Conservation (phyloP, 495 filamentous ascomycete species). For the Neurospora hispaniola region DNA sequence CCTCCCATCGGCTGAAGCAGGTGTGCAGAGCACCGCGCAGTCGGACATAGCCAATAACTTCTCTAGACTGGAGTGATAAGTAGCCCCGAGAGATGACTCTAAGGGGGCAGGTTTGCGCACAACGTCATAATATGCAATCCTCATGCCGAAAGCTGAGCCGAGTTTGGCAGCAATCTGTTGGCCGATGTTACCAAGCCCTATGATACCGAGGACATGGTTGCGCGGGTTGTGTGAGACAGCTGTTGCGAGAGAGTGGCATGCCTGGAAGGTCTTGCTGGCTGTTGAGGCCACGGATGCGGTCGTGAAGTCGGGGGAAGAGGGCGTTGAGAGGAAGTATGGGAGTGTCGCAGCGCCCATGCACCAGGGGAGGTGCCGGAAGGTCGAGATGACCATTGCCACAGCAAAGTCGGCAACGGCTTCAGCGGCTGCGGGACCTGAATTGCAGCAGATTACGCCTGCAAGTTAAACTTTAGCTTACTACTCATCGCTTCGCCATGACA, state of each 20-base stretch:
- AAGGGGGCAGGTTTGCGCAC: constrained; percentile 39
- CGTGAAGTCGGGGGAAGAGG: neutral
- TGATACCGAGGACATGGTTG: constrained; percentile 45
- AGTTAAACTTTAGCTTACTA: neutral
- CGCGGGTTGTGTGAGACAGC: constrained; percentile 48
- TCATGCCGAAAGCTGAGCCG: constrained; percentile 51
- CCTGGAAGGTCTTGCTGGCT: constrained; percentile 28
- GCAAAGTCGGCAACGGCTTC: constrained; percentile 60
- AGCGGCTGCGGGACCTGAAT: constrained; percentile 55
- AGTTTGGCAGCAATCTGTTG: constrained; percentile 55
- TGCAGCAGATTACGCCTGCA: constrained; percentile 60
- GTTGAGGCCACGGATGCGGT: neutral
- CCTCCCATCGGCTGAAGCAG: constrained; percentile 43
- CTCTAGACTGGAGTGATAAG: constrained; percentile 42
- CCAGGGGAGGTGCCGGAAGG: constrained; percentile 54
- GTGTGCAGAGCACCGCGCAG: constrained; percentile 58
- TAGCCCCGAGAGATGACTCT: constrained; percentile 36
- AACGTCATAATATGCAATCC: constrained; percentile 57
- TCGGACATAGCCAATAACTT: constrained; percentile 45
- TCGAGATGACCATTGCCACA: constrained; percentile 51
- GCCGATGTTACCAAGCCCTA: constrained; percentile 62
- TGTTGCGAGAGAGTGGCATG: constrained; percentile 48
- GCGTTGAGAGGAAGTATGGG: constrained; percentile 9
- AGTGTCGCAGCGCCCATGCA: constrained; percentile 45
- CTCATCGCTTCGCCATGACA: neutral